phyloP scores from a whole-genome alignment of 2,329 filamentous ascomycete species.

The Cadophora luteo-olivacea region DNA sequence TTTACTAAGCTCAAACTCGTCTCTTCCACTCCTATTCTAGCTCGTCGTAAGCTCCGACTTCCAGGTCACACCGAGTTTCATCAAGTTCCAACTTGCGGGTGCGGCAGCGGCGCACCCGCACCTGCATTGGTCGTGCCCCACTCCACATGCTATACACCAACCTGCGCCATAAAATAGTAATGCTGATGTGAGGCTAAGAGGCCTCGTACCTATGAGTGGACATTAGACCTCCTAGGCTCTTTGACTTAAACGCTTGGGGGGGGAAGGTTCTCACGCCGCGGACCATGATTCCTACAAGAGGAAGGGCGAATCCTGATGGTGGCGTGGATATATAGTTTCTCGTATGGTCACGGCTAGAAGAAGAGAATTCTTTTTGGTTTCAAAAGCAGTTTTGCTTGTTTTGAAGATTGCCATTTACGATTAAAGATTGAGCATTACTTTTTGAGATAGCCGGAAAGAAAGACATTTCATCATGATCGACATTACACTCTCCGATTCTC shows the following conservation, averaged over 20 bases:
- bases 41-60: no score
- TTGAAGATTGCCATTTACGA: neutral
- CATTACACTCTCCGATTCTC: constrained; percentile 43
- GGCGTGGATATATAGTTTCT: no score
- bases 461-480: constrained; percentile 39
- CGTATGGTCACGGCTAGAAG: no score
- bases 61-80: no score
- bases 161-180: neutral
- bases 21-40: neutral
- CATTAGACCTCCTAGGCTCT: neutral
- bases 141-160: neutral
- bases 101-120: constrained; percentile 2
- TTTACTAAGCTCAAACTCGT: neutral
- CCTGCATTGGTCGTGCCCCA: neutral
- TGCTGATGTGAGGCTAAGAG: constrained; percentile 16
- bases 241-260: no score
- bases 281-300: no score
- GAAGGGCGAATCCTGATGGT: no score
- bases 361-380: no score
- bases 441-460: neutral
- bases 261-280: no score
- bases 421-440: neutral
- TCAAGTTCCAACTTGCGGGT: neutral
- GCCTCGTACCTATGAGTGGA: neutral
- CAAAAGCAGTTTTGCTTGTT: neutral